These are phyloP conservation scores for Pseudohyphozyma bogoriensis DNA, from an alignment of 768 basidiomycete species.

Conservation along the genomic window DNA sequence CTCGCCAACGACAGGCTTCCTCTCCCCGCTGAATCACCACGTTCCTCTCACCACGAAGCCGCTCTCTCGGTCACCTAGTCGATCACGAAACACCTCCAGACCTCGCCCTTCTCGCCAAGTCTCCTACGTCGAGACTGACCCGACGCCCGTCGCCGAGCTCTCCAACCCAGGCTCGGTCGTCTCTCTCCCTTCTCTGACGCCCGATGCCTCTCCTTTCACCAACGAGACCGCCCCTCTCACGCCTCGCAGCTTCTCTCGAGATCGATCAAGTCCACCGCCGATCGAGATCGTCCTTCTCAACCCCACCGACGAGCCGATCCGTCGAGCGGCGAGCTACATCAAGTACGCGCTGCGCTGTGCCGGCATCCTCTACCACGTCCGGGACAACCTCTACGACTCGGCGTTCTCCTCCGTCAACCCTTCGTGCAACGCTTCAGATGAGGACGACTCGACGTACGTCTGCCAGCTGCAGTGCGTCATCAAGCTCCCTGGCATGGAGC, in stretches of 20 bases:
- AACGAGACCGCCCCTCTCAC: background rate
- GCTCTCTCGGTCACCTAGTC: background rate
- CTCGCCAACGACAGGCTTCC: background rate
- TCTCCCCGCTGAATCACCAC: background rate
- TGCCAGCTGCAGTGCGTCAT: conserved; percentile 24
- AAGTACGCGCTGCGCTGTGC: conserved; percentile 36
- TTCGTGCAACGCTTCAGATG: background rate
- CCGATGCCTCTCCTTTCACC: background rate
- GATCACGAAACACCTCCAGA: background rate
- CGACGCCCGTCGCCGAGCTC: background rate
- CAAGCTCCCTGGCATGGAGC: background rate
- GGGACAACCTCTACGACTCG: background rate
- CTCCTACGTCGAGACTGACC: background rate
- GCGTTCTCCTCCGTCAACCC: conserved; percentile 3
- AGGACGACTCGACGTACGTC: conserved; percentile 4
- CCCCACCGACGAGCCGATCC: conserved; percentile 32
- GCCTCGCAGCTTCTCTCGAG: background rate
- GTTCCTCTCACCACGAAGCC: background rate
- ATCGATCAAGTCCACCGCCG: conserved; percentile 4
- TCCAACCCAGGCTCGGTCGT: background rate
- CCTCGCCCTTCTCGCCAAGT: background rate
- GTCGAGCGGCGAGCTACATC: conserved; percentile 33
- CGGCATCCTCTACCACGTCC: conserved; percentile 36
- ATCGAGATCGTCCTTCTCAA: conserved; percentile 30
- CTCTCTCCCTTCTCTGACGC: background rate